Base-by-base conservation (phyloP, 2,329 filamentous ascomycete genomes). In the Neurospora sp. region DNA sequence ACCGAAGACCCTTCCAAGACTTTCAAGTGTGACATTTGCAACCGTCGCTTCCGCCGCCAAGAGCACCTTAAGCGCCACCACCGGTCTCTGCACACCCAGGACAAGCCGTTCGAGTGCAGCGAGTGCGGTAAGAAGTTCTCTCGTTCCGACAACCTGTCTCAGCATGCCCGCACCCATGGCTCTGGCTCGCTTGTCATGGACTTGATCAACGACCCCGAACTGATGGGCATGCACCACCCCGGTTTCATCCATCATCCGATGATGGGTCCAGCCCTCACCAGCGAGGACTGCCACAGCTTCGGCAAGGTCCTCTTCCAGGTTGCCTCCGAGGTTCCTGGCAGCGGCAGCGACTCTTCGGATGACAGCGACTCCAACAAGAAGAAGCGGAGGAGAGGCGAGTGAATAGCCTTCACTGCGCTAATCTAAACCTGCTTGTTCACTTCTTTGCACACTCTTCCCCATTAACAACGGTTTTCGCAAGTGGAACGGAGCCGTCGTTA, bases 51-150 rank as follows among this genome's bases (percentile, higher is more conserved):
- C 91, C 92, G 96, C 73, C 92, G 96, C 73, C 96, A 99, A 82
- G 96, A 99, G 82, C 96, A 99, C 79, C 88, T 99, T 71, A 99
- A 99, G 89, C 92, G 96, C 73, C 96, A 99, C 85, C 97, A 97
- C 86, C 91, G 96, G 76, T 98, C 96, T 70, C 92, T 99, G 66
- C 96, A 99, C 86, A 99, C 96, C 1, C 91, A 97, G 78, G 96
- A 98, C 80, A 99, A 98, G 89, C 96, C 96, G 5, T 99, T 98
- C 77, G 93, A 97, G 83, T 99, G 96, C 86, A 88, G 89, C 74
- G 95, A 99, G 83, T 99, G 96, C 78, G 95, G 96, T 76, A 99
- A 99, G 91, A 97, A 97, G 85, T 99, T 98, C 84, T 98, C 95
- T 23, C 91, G 96, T 77, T 97, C 92, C 76, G 96, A 99, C 83